Conservation (phyloP, 306 rosid species). For the Lupinus albus region DNA sequence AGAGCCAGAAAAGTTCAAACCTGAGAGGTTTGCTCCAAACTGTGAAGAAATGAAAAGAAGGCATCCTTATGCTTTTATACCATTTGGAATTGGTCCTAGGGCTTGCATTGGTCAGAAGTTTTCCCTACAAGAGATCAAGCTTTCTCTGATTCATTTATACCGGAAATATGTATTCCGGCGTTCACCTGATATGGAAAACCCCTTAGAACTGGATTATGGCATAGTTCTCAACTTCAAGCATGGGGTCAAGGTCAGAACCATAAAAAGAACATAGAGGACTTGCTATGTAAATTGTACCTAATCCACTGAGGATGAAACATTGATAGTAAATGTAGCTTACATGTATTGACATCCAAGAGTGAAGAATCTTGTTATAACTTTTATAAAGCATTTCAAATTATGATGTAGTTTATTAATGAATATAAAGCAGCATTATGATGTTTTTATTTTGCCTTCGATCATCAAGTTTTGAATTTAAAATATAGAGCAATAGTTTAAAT, state of each 20-base stretch:
- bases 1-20: constrained; percentile 91
- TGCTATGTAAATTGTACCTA: neutral
- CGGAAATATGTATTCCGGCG: constrained; percentile 72
- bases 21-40: constrained; percentile 85
- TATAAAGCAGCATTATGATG: too few species aligned
- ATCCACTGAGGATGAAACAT: neutral
- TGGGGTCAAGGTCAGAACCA: constrained; percentile 72
- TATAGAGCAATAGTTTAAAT: too few species aligned
- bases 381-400: neutral
- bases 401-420: too few species aligned
- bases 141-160: constrained; percentile 78
- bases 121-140: constrained; percentile 80
- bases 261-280: constrained; percentile 43
- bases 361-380: neutral
- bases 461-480: too few species aligned
- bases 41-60: constrained; percentile 75
- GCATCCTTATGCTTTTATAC: constrained; percentile 83
- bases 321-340: neutral
- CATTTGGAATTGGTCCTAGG: constrained; percentile 92
- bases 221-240: constrained; percentile 85
- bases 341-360: neutral
- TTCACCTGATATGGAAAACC: constrained; percentile 81
- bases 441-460: too few species aligned
- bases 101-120: constrained; percentile 90
- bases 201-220: constrained; percentile 82